Evolutionary conservation across 768 basidiomycete genomes (phyloP), one percentile per base, ranked within the genome.

Genomic region (Leccinellum albellum): DNA sequence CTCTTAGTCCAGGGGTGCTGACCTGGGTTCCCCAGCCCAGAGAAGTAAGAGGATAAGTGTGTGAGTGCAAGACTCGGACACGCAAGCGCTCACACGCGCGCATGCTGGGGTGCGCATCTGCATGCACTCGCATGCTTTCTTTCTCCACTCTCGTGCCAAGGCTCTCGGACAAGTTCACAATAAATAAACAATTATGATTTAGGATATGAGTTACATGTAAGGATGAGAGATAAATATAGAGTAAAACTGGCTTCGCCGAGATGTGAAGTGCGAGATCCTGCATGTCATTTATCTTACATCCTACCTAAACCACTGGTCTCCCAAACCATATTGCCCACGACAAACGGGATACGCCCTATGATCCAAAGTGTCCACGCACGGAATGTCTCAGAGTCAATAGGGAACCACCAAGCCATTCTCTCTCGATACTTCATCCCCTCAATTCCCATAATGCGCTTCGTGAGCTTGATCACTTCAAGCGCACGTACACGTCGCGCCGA

Each of bases 401-500:
- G 74, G 32, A 67, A 53, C 62, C 68, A 70, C 59, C 68, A 60
- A 21, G 24, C 51, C 45, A 64, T 23, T 26, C 46, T 42, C 21
- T 63, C 50, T 17, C 32, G 20, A 17, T 70, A 57, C 40, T 64
- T 64, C 57, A 68, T 59, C 12, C 69, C 68, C 23, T 55, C 35
- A n/a, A 68, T 44, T 3, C 57, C 54, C 20, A 70, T 50, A 56
- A 77, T 59, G 4, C 62, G 54, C 63, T 81, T 78, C 17, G 78
- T 75, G 31, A 78, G 57, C 14, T 60, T 57, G 46, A 83, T 80
- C 26, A 78, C 75, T 26, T 70, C 66, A 32, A 79, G 63, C 7
- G 79, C 81, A 21, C 73, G 73, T n/a, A 63, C 68, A 13, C 70
- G 73, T 17, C 80, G 75, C 53, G 57, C 56, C 6, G 64, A 50